Percentiles rank a stretch among this genome's conserved stretches.
Conservation (phyloP, 805 yeast genomes). For the Nakazawaea anatomiae region DNA sequence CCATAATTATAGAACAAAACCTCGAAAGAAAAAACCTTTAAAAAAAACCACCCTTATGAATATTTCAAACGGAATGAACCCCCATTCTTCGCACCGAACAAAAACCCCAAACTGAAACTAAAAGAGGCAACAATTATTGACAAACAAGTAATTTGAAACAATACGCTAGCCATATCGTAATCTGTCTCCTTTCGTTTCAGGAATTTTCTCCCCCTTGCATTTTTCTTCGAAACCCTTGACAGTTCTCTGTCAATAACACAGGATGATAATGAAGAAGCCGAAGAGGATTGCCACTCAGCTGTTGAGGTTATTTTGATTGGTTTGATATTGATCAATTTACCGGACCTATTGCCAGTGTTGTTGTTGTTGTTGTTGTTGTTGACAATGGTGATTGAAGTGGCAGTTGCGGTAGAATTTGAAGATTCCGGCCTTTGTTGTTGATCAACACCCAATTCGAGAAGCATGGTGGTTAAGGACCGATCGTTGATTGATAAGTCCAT, state of each 20-base stretch:
- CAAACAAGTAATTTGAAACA: constrained; percentile 11
- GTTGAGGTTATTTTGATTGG: neutral
- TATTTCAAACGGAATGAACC: neutral
- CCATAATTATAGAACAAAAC: neutral
- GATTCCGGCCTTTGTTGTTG: neutral
- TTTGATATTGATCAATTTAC: neutral
- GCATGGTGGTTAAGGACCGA: constrained; percentile 7
- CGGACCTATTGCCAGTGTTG: neutral
- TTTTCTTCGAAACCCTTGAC: neutral
- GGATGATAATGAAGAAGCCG: neutral
- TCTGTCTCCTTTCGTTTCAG: neutral
- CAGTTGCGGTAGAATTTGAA: neutral
- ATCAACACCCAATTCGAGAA: neutral
- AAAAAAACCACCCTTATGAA: neutral
- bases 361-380: neutral
- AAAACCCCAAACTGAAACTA: constrained; percentile 12
- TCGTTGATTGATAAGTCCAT: neutral
- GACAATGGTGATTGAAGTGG: constrained; percentile 1
- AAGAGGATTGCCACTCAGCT: neutral
- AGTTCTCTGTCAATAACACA: neutral
- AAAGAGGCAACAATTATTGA: constrained; percentile 11
- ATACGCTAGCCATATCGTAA: neutral
- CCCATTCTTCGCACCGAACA: constrained; percentile 6
- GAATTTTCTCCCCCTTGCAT: neutral
- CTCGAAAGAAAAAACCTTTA: neutral